Percentiles rank a stretch among this genome's conserved stretches.
phyloP scores from a whole-genome alignment of 805 yeast genomes.

The Naumovozyma baii region DNA sequence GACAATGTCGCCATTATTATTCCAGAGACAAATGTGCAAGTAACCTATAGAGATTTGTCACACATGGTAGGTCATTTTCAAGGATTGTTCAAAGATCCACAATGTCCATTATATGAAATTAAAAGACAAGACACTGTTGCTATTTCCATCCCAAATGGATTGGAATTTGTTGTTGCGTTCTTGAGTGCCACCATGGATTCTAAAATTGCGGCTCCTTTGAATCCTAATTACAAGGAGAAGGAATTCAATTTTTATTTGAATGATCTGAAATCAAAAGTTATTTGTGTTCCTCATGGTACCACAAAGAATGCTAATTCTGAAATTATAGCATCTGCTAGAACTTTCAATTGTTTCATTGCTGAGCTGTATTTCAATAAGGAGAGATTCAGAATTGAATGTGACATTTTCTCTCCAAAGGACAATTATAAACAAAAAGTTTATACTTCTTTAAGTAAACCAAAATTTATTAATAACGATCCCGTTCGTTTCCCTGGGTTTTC shows the following conservation, averaged over 20 bases:
- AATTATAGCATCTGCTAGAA: slow-evolving; percentile 42
- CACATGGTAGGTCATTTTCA: slow-evolving; percentile 41
- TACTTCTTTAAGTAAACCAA: slow-evolving; percentile 23
- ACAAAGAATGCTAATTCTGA: slow-evolving; percentile 26
- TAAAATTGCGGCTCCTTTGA: slow-evolving; percentile 59
- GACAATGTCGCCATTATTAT: slow-evolving; percentile 36
- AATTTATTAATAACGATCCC: slow-evolving; percentile 23
- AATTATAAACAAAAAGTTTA: slow-evolving; percentile 18
- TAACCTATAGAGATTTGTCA: slow-evolving; percentile 38
- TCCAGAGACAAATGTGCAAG: slow-evolving; percentile 37
- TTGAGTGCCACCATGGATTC: slow-evolving; percentile 48
- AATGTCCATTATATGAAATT: slow-evolving; percentile 35
- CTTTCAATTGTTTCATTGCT: slow-evolving; percentile 39
- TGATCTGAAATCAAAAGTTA: slow-evolving; percentile 48
- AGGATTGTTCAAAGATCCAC: slow-evolving; percentile 34
- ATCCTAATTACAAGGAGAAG: slow-evolving; percentile 47
- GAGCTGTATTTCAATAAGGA: slow-evolving; percentile 41
- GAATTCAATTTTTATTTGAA: slow-evolving; percentile 59
- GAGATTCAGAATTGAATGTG: slow-evolving; percentile 37
- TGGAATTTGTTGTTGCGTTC: slow-evolving; percentile 50
- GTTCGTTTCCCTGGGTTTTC: slow-evolving; percentile 35
- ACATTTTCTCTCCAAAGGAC: slow-evolving; percentile 23
- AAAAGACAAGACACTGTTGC: slow-evolving; percentile 41
- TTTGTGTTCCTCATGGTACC: slow-evolving; percentile 47
- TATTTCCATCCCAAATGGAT: slow-evolving; percentile 49